Evolutionary conservation across 768 basidiomycete genomes (phyloP).

Genomic region (Suillus sp.): DNA sequence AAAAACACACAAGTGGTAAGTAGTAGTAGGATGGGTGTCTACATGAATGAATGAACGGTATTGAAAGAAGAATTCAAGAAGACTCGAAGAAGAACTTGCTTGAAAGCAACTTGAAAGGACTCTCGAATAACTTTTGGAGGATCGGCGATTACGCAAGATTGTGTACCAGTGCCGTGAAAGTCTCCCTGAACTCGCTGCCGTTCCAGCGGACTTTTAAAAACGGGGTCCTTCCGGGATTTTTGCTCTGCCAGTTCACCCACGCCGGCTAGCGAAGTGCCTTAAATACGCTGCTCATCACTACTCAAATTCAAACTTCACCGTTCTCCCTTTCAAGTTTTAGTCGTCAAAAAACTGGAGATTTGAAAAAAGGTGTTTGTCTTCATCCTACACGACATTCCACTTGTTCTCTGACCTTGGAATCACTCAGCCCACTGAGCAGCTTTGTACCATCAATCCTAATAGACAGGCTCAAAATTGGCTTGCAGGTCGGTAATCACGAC

Average conservation of each 20-base stretch:
- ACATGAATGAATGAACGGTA: too few species aligned
- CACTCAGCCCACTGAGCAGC: conserved; percentile 49
- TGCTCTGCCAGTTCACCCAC: conserved; percentile 33
- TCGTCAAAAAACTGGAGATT: conserved; percentile 34
- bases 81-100: not conserved
- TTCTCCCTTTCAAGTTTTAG: conserved; percentile 33
- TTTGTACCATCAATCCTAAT: conserved; percentile 83
- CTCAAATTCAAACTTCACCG: conserved; percentile 31
- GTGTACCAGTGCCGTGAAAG: conserved; percentile 1
- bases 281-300: conserved; percentile 39
- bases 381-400: conserved; percentile 20
- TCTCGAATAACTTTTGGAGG: conserved; percentile 5
- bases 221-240: conserved; percentile 37
- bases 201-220: conserved; percentile 37
- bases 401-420: conserved; percentile 20
- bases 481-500: conserved; percentile 49
- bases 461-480: conserved; percentile 78
- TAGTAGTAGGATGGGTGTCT: too few species aligned
- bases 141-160: conserved; percentile 31
- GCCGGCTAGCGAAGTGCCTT: conserved; percentile 42
- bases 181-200: conserved; percentile 1
- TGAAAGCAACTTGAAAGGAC: not conserved
- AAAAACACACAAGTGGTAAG: too few species aligned
- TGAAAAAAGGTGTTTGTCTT: conserved; percentile 47
- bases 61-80: too few species aligned